These are phyloP conservation scores for Coleophoma eucalyptorum DNA, from an alignment of 2,329 filamentous ascomycete genomes.

Conservation along the genomic window DNA sequence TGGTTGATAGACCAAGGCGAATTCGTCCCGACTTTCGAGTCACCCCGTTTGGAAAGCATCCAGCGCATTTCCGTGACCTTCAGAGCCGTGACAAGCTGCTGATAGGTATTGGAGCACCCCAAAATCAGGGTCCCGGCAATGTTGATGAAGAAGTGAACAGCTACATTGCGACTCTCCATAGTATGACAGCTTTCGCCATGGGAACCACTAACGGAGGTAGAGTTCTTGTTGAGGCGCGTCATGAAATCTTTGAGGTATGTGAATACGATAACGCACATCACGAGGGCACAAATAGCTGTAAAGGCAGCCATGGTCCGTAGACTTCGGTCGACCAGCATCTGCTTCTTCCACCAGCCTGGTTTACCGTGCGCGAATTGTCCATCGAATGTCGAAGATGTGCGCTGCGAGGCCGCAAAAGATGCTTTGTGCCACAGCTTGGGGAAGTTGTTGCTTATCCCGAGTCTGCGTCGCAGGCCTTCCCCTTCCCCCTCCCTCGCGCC, in stretches of 20 bases:
- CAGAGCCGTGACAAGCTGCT: slow-evolving; percentile 13
- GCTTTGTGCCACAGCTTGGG: slow-evolving; percentile 5
- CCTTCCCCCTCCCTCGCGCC: not conserved
- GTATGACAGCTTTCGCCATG: slow-evolving; percentile 12
- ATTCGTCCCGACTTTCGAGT: slow-evolving; percentile 16
- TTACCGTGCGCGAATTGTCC: slow-evolving; percentile 16
- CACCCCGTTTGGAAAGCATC: slow-evolving; percentile 12
- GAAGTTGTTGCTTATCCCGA: not conserved
- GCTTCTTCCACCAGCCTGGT: slow-evolving; percentile 16
- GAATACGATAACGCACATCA: slow-evolving; percentile 14
- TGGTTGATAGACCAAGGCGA: slow-evolving; percentile 15
- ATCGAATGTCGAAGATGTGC: slow-evolving; percentile 8
- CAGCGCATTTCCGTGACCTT: slow-evolving; percentile 13
- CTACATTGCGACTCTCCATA: slow-evolving; percentile 11
- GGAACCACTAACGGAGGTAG: slow-evolving; percentile 10
- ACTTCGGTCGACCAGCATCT: slow-evolving; percentile 17
- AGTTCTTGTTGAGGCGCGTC: slow-evolving; percentile 5
- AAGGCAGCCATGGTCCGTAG: slow-evolving; percentile 14
- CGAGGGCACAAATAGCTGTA: slow-evolving; percentile 10
- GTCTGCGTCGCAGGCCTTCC: not conserved
- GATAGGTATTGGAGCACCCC: slow-evolving; percentile 18
- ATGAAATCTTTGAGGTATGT: slow-evolving; percentile 10
- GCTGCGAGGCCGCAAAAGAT: not conserved
- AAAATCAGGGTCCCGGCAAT: slow-evolving; percentile 16
- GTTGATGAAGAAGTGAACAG: slow-evolving; percentile 14